phyloP scores from a whole-genome alignment of 2,329 filamentous ascomycete genomes.

The Alternaria alternata region DNA sequence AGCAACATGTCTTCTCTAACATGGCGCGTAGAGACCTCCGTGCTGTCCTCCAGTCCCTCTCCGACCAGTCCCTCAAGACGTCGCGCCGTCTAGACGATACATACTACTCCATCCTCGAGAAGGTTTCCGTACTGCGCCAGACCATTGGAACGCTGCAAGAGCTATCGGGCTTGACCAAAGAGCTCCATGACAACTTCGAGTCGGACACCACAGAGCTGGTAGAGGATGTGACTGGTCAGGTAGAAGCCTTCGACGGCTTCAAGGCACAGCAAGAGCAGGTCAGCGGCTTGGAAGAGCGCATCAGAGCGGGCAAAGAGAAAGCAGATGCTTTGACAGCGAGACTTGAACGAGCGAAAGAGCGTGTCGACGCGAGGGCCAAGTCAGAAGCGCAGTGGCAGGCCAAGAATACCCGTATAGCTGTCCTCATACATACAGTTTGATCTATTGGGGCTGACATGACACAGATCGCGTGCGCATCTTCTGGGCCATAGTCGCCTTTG shows the following conservation, averaged over 20 bases:
- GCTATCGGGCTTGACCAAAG: slow-evolving; percentile 68
- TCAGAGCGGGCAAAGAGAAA: slow-evolving; percentile 66
- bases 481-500: slow-evolving; percentile 65
- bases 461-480: slow-evolving; percentile 65
- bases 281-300: slow-evolving; percentile 66
- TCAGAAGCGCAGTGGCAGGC: slow-evolving; percentile 74
- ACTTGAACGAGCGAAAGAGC: slow-evolving; percentile 69
- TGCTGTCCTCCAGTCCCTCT: slow-evolving; percentile 57
- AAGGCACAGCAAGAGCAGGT: slow-evolving; percentile 71
- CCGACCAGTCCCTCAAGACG: slow-evolving; percentile 67
- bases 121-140: slow-evolving; percentile 68
- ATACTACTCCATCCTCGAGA: slow-evolving; percentile 77
- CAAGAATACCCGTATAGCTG: slow-evolving; percentile 58
- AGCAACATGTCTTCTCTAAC: slow-evolving; percentile 20
- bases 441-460: slow-evolving; percentile 20
- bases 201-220: slow-evolving; percentile 67
- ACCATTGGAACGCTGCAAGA: slow-evolving; percentile 72
- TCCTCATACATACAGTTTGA: background rate
- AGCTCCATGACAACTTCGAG: slow-evolving; percentile 67
- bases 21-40: slow-evolving; percentile 49
- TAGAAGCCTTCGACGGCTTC: slow-evolving; percentile 69
- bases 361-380: slow-evolving; percentile 73
- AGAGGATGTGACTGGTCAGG: slow-evolving; percentile 66
- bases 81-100: slow-evolving; percentile 75
- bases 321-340: slow-evolving; percentile 68